These are phyloP conservation scores for Ambrosiella cleistominuta DNA, from an alignment of 2,329 filamentous ascomycete genomes.

Conservation along the genomic window DNA sequence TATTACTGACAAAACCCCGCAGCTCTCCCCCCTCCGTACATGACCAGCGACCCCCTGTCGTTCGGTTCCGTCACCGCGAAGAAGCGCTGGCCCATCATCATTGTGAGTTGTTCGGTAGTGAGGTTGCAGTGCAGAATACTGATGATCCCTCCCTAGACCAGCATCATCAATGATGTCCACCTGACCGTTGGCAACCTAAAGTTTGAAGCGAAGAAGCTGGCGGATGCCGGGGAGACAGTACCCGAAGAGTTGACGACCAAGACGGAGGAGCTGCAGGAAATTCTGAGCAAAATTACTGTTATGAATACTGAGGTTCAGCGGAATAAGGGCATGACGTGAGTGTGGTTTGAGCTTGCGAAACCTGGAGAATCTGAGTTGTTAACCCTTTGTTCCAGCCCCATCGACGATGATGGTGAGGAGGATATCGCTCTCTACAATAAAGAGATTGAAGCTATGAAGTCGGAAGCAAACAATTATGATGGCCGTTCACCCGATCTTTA, in stretches of 20 bases:
- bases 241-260: slow-evolving; percentile 2
- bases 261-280: slow-evolving; percentile 16
- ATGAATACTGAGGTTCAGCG: slow-evolving; percentile 95
- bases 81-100: slow-evolving; percentile 82
- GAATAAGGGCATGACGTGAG: slow-evolving; percentile 59
- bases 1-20: background rate
- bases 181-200: slow-evolving; percentile 43
- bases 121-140: background rate
- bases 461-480: slow-evolving; percentile 9
- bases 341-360: slow-evolving; percentile 3
- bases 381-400: slow-evolving; percentile 32
- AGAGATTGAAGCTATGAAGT: slow-evolving; percentile 56
- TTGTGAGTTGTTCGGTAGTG: slow-evolving; percentile 38
- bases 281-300: slow-evolving; percentile 72
- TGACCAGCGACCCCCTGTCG: slow-evolving; percentile 65
- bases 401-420: slow-evolving; percentile 56
- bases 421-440: slow-evolving; percentile 73
- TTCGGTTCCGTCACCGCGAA: slow-evolving; percentile 76
- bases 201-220: slow-evolving; percentile 39
- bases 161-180: slow-evolving; percentile 88
- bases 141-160: slow-evolving; percentile 40
- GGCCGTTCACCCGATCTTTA: slow-evolving; percentile 25
- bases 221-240: background rate
- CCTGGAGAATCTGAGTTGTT: background rate
- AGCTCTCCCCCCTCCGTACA: slow-evolving; percentile 44